A percentile compares a stretch with the other conserved stretches of the same genome.
phyloP scores from a whole-genome alignment of 106 monocot species.

The Dioscorea alata region DNA sequence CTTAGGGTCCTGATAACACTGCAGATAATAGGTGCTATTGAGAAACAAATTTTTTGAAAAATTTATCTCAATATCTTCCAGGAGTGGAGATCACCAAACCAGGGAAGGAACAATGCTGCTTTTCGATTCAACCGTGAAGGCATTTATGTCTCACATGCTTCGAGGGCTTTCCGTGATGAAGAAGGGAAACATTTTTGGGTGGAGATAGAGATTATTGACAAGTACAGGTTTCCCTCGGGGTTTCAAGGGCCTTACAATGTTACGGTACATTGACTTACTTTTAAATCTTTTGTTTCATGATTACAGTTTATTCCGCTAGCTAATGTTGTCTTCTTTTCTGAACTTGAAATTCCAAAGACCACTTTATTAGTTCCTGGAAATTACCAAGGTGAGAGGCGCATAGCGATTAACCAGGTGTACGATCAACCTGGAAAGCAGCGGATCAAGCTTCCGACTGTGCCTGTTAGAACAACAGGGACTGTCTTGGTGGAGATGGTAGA shows the following conservation, averaged over 20 bases:
- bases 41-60: no score
- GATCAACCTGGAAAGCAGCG: slow-evolving; percentile 73
- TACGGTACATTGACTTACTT: slow-evolving; percentile 43
- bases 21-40: no score
- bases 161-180: slow-evolving; percentile 84
- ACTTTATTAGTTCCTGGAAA: slow-evolving; percentile 91
- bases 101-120: slow-evolving; percentile 88
- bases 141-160: slow-evolving; percentile 59
- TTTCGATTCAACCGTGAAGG: slow-evolving; percentile 78
- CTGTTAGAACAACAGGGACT: slow-evolving; percentile 89
- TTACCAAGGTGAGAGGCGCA: slow-evolving; percentile 88
- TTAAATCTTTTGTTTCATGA: not conserved
- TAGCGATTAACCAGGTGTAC: slow-evolving; percentile 45
- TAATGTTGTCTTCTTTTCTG: not conserved
- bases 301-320: not conserved
- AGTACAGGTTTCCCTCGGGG: slow-evolving; percentile 74
- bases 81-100: slow-evolving; percentile 86
- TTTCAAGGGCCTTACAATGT: slow-evolving; percentile 97
- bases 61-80: slow-evolving; percentile 13
- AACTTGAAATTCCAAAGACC: slow-evolving; percentile 38
- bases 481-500: slow-evolving; percentile 97
- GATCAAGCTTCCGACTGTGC: slow-evolving; percentile 85
- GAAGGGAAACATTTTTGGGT: slow-evolving; percentile 99
- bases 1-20: no score
- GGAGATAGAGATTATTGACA: slow-evolving; percentile 87